Conservation (phyloP, 495 filamentous ascomycete genomes). For the Pyrenula massariospora region DNA sequence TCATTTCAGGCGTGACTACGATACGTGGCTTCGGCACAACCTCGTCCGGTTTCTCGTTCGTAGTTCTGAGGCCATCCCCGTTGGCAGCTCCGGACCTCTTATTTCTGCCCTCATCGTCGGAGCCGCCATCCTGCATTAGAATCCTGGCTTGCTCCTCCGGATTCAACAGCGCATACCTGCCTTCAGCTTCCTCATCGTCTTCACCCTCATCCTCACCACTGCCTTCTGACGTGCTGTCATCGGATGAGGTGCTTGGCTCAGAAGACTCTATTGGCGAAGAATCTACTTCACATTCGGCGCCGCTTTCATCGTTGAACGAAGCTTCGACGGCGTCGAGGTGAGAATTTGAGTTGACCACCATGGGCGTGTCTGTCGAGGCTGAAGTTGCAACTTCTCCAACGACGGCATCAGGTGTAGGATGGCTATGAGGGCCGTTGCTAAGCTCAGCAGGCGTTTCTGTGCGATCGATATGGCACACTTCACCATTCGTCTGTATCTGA, state of each 20-base stretch:
- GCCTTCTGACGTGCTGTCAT: constrained; percentile 45
- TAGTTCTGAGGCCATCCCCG: constrained; percentile 43
- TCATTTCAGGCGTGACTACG: constrained; percentile 59
- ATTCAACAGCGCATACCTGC: constrained; percentile 50
- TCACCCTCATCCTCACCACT: constrained; percentile 38
- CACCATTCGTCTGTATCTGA: too few relatives aligned
- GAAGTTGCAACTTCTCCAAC: constrained; percentile 1
- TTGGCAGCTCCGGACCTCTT: constrained; percentile 32
- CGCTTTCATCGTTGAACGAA: constrained; percentile 36
- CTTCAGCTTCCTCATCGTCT: constrained; percentile 41
- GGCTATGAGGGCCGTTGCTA: background rate
- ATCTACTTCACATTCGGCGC: constrained; percentile 64
- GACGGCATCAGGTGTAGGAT: background rate
- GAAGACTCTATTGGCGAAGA: constrained; percentile 49
- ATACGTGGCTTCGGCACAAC: constrained; percentile 63
- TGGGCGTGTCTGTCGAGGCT: constrained; percentile 2
- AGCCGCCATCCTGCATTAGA: constrained; percentile 63
- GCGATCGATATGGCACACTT: too few relatives aligned
- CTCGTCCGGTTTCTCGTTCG: constrained; percentile 62
- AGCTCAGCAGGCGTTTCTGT: constrained; percentile 2
- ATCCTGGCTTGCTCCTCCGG: constrained; percentile 69
- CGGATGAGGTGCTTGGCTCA: constrained; percentile 34
- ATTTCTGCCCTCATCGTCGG: constrained; percentile 58
- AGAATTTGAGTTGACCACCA: background rate
- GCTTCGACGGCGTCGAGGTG: constrained; percentile 5